Evolutionary conservation across 2,329 filamentous ascomycete species (phyloP).

Genomic region (Fusarium caatingaense): DNA sequence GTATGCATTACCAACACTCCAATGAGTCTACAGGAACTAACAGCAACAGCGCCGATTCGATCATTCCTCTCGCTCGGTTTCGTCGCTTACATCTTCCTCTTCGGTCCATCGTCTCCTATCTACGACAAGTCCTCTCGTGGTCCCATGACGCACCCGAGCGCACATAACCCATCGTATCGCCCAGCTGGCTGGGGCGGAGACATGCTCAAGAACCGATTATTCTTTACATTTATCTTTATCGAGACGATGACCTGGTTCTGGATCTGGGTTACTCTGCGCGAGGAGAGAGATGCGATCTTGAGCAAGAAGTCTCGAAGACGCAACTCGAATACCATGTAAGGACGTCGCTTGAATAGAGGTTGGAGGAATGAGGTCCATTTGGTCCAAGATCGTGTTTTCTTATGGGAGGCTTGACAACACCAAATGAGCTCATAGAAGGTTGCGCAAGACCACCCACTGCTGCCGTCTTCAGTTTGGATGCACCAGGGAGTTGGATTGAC

Average conservation of each 20-base stretch:
- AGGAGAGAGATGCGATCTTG: constrained; percentile 65
- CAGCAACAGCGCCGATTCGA: constrained; percentile 69
- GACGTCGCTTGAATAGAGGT: not conserved
- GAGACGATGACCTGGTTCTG: constrained; percentile 91
- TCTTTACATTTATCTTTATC: constrained; percentile 87
- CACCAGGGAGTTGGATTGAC: not conserved
- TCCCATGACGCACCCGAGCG: constrained; percentile 44
- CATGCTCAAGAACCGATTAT: constrained; percentile 81
- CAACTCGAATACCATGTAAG: constrained; percentile 38
- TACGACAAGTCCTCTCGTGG: constrained; percentile 50
- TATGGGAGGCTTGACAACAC: not conserved
- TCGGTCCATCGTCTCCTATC: constrained; percentile 63
- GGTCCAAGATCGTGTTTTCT: not conserved
- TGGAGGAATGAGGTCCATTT: not conserved
- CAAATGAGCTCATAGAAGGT: not conserved
- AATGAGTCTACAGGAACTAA: constrained; percentile 35
- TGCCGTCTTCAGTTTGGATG: not conserved
- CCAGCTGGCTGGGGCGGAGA: constrained; percentile 67
- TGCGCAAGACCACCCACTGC: not conserved
- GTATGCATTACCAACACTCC: constrained; percentile 57
- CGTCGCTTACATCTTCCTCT: constrained; percentile 73
- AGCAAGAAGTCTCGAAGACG: constrained; percentile 53
- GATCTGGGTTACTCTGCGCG: constrained; percentile 77
- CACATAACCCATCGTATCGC: constrained; percentile 51
- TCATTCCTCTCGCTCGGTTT: constrained; percentile 71